Conservation (phyloP, 73 alveolate genomes). For the Halteria grandinella region DNA sequence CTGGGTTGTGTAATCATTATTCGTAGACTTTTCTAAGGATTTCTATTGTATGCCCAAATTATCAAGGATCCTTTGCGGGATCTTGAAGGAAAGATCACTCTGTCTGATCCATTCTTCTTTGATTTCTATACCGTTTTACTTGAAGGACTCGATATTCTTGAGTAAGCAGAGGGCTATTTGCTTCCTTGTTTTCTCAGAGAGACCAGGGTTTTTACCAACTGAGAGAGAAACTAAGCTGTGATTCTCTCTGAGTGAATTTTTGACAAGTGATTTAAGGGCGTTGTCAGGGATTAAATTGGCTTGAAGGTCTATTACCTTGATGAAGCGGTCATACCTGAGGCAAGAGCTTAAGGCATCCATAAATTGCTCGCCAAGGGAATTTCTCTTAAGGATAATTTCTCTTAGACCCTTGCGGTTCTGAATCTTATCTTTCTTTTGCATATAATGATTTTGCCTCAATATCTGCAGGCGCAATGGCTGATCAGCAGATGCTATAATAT, state of each 20-base stretch:
- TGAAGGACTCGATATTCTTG: slow-evolving; percentile 30
- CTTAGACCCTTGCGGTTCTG: slow-evolving; percentile 35
- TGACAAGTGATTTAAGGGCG: background rate
- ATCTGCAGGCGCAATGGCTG: background rate
- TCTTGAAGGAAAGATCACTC: slow-evolving; percentile 18
- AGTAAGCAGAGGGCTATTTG: slow-evolving; percentile 40
- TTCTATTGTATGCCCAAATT: slow-evolving; percentile 24
- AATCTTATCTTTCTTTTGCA: slow-evolving; percentile 20
- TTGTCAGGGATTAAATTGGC: background rate
- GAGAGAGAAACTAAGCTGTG: slow-evolving; percentile 10
- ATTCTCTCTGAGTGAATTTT: slow-evolving; percentile 36
- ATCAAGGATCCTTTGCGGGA: slow-evolving; percentile 27
- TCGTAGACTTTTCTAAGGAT: slow-evolving; percentile 4
- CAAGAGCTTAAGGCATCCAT: slow-evolving; percentile 8
- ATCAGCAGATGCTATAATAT: background rate
- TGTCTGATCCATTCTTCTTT: slow-evolving; percentile 42
- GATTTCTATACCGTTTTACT: slow-evolving; percentile 1
- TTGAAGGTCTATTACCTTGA: slow-evolving; percentile 13
- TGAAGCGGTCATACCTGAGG: slow-evolving; percentile 22
- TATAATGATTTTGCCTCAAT: background rate
- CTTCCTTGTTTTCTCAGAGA: slow-evolving; percentile 23
- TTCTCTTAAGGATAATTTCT: slow-evolving; percentile 36
- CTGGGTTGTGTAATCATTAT: no score
- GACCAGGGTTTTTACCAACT: slow-evolving; percentile 13
- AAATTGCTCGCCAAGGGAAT: slow-evolving; percentile 21